phyloP scores from a whole-genome alignment of 345 rosid species.

The Populus tremula region DNA sequence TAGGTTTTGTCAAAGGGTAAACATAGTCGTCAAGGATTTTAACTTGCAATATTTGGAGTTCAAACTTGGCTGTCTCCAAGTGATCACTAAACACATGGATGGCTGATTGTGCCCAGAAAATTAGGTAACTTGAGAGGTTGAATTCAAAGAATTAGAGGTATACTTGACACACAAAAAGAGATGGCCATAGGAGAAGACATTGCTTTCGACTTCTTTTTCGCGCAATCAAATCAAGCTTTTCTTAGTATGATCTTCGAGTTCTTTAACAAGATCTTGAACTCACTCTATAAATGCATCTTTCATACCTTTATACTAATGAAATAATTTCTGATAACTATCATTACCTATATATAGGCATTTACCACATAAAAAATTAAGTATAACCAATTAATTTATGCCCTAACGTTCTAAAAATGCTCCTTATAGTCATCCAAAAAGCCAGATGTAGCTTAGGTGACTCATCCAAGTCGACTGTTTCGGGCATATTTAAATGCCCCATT shows the following conservation, averaged over 20 bases:
- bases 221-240: slow-evolving; percentile 21
- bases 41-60: neutral
- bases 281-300: neutral
- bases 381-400: slow-evolving; percentile 37
- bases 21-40: too few relatives aligned
- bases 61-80: neutral
- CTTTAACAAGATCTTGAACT: slow-evolving; percentile 6
- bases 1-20: neutral
- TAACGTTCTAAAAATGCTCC: slow-evolving; percentile 38
- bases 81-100: neutral
- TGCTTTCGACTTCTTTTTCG: neutral
- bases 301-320: slow-evolving; percentile 5
- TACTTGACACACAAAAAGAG: neutral
- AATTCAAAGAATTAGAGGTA: neutral
- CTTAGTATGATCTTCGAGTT: slow-evolving; percentile 10
- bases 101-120: neutral
- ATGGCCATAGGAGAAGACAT: neutral
- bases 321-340: slow-evolving; percentile 22
- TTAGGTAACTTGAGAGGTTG: neutral
- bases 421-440: slow-evolving; percentile 29
- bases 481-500: slow-evolving; percentile 35
- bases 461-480: slow-evolving; percentile 7
- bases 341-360: slow-evolving; percentile 36
- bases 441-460: slow-evolving; percentile 35
- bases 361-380: slow-evolving; percentile 13